Percentiles rank a stretch among this genome's conserved stretches.
Conservation (phyloP, 2,329 filamentous ascomycete species). For the Aspergillus quadrilineatus region DNA sequence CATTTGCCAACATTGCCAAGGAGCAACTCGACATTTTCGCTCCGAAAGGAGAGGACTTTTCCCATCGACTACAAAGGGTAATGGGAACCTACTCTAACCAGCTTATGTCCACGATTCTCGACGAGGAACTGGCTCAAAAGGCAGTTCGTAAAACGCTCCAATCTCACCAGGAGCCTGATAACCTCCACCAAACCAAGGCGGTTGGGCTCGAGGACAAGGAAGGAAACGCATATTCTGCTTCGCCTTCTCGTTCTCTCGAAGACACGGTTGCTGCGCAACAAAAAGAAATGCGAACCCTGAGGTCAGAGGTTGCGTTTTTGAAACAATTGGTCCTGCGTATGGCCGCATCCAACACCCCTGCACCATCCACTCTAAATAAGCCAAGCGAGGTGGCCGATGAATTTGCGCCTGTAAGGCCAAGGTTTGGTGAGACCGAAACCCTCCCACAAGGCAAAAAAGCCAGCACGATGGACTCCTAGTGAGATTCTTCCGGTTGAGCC, state of each 20-base stretch:
- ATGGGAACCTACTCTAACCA: slow-evolving; percentile 27
- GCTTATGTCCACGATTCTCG: slow-evolving; percentile 25
- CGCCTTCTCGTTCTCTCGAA: not conserved
- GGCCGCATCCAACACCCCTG: slow-evolving; percentile 6
- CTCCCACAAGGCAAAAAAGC: not conserved
- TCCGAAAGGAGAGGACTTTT: slow-evolving; percentile 15
- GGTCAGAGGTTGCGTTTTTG: slow-evolving; percentile 31
- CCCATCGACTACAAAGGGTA: slow-evolving; percentile 22
- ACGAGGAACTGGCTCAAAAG: slow-evolving; percentile 12
- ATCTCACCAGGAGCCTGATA: not conserved
- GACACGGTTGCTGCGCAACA: slow-evolving; percentile 11
- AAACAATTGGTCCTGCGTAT: slow-evolving; percentile 30
- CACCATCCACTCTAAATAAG: slow-evolving; percentile 6
- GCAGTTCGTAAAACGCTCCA: not conserved
- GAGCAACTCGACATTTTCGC: slow-evolving; percentile 27
- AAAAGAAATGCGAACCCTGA: slow-evolving; percentile 29
- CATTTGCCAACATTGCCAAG: slow-evolving; percentile 33
- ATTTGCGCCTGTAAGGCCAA: not conserved
- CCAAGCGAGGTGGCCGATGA: slow-evolving; percentile 10
- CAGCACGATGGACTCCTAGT: not conserved
- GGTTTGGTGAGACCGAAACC: not conserved
- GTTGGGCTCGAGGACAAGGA: not conserved
- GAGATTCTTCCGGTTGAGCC: not conserved
- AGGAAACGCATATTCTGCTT: not conserved
- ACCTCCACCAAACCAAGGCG: not conserved